Base-by-base conservation (phyloP, 2,329 filamentous ascomycete genomes). In the Alternaria arborescens region DNA sequence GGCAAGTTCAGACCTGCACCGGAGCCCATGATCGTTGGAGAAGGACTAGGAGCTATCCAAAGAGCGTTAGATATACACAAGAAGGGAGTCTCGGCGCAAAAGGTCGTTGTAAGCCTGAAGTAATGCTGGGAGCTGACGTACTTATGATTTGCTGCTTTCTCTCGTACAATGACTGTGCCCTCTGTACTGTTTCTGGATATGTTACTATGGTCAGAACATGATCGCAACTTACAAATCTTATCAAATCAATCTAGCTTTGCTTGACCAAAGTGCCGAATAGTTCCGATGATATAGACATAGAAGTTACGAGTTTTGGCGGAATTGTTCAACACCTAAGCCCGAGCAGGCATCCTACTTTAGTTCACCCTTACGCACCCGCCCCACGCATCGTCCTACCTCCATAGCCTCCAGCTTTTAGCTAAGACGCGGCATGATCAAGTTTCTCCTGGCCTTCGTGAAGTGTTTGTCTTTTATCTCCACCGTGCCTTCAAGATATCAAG, bases 41-140 rank as follows among this genome's bases (percentile, higher is more conserved):
- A 57, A 18, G 71, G 68, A 4, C 51, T 72, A 30, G 68, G 69
- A 22, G 60, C 48, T n/a, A 51, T 70, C 3, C 70, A 73, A 42
- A 57, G 53, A 30, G 70, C 57, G 5, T 51, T 72, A 24, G 57
- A 71, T 8, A 36, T 30, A 6, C 30, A 41, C 18, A 58, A 53
- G 32, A 41, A 47, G 26, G 53, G 53, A 4, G 44, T 56, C 22
- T 48, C 41, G 7, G 53, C 36, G 10, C 40, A 26, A 8, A 56
- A 56, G 36, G 46, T 56, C 34, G 36, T 56, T 43, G 53, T 51
- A 43, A 47, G 26, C 26, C 44, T 47, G 16, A 20, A 10, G n/a
- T 47, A n/a, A 47, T 47, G 2, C 16, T 5, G 18, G 6, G 3
- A 47, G 3, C 20, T 47, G 26, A 3, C 3, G 18, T 16, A 36